These are phyloP conservation scores for Verticillium tricorpus DNA, from an alignment of 2,329 filamentous ascomycete genomes.

Conservation along the genomic window DNA sequence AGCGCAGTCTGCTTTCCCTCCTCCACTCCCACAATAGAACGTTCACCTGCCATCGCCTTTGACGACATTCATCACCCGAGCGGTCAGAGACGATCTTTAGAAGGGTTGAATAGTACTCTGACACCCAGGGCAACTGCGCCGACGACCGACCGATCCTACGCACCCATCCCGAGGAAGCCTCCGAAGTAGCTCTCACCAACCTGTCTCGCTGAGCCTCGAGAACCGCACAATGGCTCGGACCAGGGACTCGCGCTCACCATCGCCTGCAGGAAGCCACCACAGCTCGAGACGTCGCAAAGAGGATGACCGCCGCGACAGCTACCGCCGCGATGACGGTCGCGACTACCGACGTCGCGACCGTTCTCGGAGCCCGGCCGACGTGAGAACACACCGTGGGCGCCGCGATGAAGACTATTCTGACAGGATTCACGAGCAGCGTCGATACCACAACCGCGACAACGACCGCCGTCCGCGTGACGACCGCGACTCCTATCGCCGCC, in stretches of 20 bases:
- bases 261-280: constrained; percentile 82
- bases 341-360: constrained; percentile 52
- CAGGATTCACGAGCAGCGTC: constrained; percentile 40
- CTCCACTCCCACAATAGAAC: neutral
- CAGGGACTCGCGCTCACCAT: constrained; percentile 80
- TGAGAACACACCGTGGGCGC: constrained; percentile 34
- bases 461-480: constrained; percentile 49
- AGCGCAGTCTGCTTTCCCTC: neutral
- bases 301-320: constrained; percentile 45
- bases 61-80: neutral
- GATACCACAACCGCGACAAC: constrained; percentile 51
- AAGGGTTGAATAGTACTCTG: neutral
- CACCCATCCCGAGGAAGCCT: neutral
- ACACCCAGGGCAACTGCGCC: neutral
- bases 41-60: neutral
- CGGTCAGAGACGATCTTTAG: neutral
- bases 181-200: constrained; percentile 16
- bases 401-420: constrained; percentile 32
- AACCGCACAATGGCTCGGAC: constrained; percentile 53
- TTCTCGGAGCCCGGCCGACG: constrained; percentile 58
- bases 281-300: constrained; percentile 65
- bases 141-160: neutral
- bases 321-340: constrained; percentile 42
- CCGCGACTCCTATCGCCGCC: constrained; percentile 56
- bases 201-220: constrained; percentile 37